A percentile compares a stretch with the other conserved stretches of the same genome.
phyloP scores from a whole-genome alignment of 306 rosid species.

The Pueraria montana region DNA sequence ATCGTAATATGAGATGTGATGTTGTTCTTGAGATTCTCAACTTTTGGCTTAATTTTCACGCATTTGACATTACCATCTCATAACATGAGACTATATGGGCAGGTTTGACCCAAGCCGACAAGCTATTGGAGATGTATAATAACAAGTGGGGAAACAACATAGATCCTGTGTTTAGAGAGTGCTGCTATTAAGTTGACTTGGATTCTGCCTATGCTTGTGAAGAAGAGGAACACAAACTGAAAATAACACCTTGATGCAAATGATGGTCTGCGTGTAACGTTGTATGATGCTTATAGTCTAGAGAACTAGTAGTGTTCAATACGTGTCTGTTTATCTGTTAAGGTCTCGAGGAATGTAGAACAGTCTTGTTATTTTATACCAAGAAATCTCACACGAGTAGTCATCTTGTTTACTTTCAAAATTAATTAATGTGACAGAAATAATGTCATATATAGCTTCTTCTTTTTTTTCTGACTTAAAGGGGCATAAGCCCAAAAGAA shows the following conservation, averaged over 20 bases:
- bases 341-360: neutral
- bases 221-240: neutral
- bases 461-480: no score
- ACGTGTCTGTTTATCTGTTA: neutral
- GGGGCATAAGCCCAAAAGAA: no score
- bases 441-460: no score
- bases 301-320: neutral
- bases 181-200: neutral
- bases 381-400: neutral
- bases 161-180: neutral
- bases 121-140: neutral
- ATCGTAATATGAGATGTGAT: neutral
- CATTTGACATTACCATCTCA: neutral
- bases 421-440: no score
- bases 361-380: neutral
- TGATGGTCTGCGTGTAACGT: neutral
- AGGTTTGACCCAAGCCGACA: neutral
- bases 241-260: neutral
- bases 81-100: neutral
- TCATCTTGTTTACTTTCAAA: neutral
- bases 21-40: neutral
- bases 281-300: neutral
- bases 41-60: neutral
- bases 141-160: constrained; percentile 8
- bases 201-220: neutral